Percentiles rank a stretch among this genome's conserved stretches.
phyloP scores from a whole-genome alignment of 2,329 filamentous ascomycete genomes.

The Diaporthe vaccinii region DNA sequence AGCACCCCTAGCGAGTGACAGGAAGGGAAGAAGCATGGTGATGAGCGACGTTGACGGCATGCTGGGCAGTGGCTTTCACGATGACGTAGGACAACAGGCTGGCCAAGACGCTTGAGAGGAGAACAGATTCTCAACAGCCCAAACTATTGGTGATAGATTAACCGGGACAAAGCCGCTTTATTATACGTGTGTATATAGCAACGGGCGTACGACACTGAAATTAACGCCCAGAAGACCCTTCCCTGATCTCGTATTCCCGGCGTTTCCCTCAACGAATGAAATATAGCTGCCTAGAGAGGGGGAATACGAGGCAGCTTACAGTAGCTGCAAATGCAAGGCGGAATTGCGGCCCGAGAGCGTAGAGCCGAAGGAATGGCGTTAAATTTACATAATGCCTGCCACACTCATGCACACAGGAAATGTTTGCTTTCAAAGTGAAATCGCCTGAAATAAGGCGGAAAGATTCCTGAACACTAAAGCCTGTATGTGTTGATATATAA shows the following conservation, averaged over 20 bases:
- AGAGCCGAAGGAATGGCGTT: constrained; percentile 8
- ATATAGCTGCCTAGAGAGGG: constrained; percentile 24
- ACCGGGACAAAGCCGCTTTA: background rate
- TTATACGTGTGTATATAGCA: background rate
- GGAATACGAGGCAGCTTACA: constrained; percentile 12
- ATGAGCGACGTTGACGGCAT: background rate
- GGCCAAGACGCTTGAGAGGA: background rate
- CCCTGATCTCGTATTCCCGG: background rate
- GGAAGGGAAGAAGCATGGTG: background rate
- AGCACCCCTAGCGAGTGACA: background rate
- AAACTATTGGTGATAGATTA: no score
- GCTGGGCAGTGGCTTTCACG: background rate
- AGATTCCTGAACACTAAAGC: no score
- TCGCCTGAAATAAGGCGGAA: no score
- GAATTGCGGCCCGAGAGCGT: background rate
- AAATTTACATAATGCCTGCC: no score
- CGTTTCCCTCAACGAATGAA: background rate
- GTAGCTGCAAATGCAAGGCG: background rate
- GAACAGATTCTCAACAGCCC: background rate
- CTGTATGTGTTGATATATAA: no score
- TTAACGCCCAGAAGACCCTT: background rate
- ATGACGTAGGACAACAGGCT: background rate
- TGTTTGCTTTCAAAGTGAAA: no score
- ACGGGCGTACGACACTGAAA: background rate
- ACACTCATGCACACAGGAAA: no score